Percentiles rank a stretch among this genome's conserved stretches.
Conservation (phyloP, 139 green algal species). For the Astrephomene gubernaculifera region DNA sequence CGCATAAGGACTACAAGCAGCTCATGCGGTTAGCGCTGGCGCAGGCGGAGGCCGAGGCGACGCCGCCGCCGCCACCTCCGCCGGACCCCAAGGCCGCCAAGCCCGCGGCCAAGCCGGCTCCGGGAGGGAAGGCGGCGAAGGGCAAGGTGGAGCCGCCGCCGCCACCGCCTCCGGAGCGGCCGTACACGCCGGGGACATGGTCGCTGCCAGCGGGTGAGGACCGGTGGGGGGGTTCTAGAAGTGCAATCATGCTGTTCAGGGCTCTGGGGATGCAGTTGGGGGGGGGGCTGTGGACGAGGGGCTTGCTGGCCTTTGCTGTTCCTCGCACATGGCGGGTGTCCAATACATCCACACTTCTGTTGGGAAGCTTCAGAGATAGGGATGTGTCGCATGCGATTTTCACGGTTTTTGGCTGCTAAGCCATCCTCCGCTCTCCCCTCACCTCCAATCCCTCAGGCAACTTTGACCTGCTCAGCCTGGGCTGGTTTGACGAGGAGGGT, state of each 20-base stretch:
- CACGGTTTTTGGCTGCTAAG: no score
- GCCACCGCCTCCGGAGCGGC: constrained; percentile 31
- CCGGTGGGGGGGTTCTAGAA: no score
- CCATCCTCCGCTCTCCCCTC: background rate
- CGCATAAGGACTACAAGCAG: constrained; percentile 58
- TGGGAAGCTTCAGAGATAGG: no score
- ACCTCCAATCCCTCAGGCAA: constrained; percentile 17
- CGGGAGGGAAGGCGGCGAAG: background rate
- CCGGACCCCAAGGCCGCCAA: constrained; percentile 23
- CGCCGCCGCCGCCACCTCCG: constrained; percentile 15
- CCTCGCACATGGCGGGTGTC: no score
- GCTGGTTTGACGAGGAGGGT: constrained; percentile 48
- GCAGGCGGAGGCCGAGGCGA: constrained; percentile 25
- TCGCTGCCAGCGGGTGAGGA: constrained; percentile 43
- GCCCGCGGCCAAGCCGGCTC: background rate
- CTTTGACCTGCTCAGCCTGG: constrained; percentile 54
- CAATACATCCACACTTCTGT: no score
- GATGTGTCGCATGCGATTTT: no score
- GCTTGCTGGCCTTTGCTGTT: no score
- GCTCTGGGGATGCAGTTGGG: no score
- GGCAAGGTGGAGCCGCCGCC: background rate
- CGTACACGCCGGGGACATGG: constrained; percentile 39
- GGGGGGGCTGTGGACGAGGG: no score
- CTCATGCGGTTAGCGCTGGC: constrained; percentile 54
- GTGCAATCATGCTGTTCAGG: no score